Evolutionary conservation across 2,329 filamentous ascomycete species (phyloP), one percentile per base, ranked within the genome.

Genomic region (Whalleya microplaca): DNA sequence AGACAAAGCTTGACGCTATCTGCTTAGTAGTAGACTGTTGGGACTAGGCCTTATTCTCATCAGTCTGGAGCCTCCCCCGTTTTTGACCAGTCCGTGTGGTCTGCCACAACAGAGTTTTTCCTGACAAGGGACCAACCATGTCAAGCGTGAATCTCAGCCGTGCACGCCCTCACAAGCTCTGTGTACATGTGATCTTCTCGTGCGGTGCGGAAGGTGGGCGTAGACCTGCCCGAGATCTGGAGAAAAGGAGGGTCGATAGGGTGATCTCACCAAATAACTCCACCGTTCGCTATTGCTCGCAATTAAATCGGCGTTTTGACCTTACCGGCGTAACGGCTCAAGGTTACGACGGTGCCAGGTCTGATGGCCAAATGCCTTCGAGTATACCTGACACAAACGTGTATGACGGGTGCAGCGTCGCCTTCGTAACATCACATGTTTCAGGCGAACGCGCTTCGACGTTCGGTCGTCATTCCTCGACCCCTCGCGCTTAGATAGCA

Each of bases 41-140:
- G n/a, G n/a, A n/a, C n/a, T n/a, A n/a, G n/a, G 53, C 48, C 53
- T 52, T 50, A 21, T 48, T 41, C 27, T 29, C 42, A 45, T 29
- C 50, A 21, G 8, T 27, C 29, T 18, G 27, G 10, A 2, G 41
- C 40, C 37, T 29, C 41, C 32, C 54, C 23, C 48, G 56, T 41
- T 44, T 62, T 53, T 42, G 51, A 48, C 43, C 56, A 52, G 59
- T 47, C 29, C 27, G 9, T 45, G 45, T 44, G 43, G 41, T 9
- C 50, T 48, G 51, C 45, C 54, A 59, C 51, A 55, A 57, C 41
- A 55, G 49, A 48, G 45, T 55, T 59, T 57, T 59, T 57, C 53
- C 59, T 21, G 32, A 5, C 32, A 5, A 16, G 32, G 32, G 32
- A 37, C 32, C 32, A 37, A 37, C 32, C 32, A 37, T 37, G 32